Conservation (phyloP, 108 stramenopile genomes). For the Ochromonas danica region DNA sequence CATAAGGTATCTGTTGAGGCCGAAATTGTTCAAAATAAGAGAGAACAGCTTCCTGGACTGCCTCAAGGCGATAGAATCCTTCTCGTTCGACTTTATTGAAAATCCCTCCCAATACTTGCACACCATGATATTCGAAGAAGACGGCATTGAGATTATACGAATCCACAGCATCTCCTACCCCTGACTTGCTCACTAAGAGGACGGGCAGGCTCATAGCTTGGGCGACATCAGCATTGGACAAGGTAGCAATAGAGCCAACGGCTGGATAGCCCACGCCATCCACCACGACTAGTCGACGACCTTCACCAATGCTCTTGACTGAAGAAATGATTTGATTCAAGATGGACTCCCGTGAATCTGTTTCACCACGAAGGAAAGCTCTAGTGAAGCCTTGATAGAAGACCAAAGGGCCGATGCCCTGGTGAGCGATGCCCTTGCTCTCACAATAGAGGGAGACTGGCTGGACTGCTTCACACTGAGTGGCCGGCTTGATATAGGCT, state of each 20-base stretch:
- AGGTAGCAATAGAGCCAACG: slow-evolving; percentile 88
- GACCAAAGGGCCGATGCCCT: slow-evolving; percentile 85
- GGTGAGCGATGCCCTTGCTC: slow-evolving; percentile 67
- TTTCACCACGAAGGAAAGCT: slow-evolving; percentile 80
- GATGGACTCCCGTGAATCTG: slow-evolving; percentile 66
- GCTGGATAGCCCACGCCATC: slow-evolving; percentile 97
- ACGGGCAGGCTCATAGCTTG: slow-evolving; percentile 58
- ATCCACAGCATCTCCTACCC: slow-evolving; percentile 91
- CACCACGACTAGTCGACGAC: slow-evolving; percentile 69
- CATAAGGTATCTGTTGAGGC: slow-evolving; percentile 57
- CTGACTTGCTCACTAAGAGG: slow-evolving; percentile 65
- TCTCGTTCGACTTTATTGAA: slow-evolving; percentile 77
- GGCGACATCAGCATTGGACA: slow-evolving; percentile 84
- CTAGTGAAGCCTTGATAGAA: slow-evolving; percentile 94
- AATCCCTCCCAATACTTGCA: slow-evolving; percentile 77
- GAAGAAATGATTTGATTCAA: slow-evolving; percentile 66
- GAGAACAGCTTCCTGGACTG: slow-evolving; percentile 65
- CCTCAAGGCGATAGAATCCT: slow-evolving; percentile 77
- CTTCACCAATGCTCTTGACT: slow-evolving; percentile 65
- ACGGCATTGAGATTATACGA: slow-evolving; percentile 89
- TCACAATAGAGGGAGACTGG: slow-evolving; percentile 79
- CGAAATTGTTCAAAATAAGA: slow-evolving; percentile 66
- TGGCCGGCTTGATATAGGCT: slow-evolving; percentile 96
- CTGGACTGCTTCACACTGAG: slow-evolving; percentile 87
- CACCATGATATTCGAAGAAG: slow-evolving; percentile 69